Base-by-base conservation (phyloP, 2,329 filamentous ascomycete genomes). In the Coniochaeta sp. region DNA sequence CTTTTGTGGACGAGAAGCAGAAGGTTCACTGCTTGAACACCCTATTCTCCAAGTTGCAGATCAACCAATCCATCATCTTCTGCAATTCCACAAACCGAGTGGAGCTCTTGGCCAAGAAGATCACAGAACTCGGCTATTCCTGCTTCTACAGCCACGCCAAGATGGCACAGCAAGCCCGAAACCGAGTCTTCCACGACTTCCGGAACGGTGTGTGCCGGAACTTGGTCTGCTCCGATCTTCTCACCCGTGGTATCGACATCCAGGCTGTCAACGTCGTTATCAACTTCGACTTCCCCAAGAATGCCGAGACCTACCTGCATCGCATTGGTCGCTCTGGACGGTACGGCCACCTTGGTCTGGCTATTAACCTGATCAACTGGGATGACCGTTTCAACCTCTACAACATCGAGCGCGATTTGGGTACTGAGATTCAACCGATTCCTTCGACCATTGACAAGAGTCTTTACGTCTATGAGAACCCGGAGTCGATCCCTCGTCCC, bases 51-150 rank as follows among this genome's bases (percentile, higher is more conserved):
- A 96, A 97, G 77, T 86, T 99, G 17, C 93, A 99, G 77, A 99
- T 99, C 79, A 99, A 99, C 78, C 95, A 99, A 80, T 99, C 96
- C 64, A 99, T 99, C 79, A 99, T 99, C 73, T 99, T 99, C 80
- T 99, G 95, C 79, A 99, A 99, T 77, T 99, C 95, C 44, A 99
- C 95, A 59, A 98, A 98, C 75, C 91, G 95, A 65, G 95, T 99
- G 62, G 95, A 99, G 77, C 83, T 99, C 58, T 85, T 99, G 28
- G 95, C 95, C 57, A 99, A 99, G 83, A 99, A 99, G 77, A 99
- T 99, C 71, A 99, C 96, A 55, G 96, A 99, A 75, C 86, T 99
- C 65, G 95, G 95, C 65, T 99, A 99, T 77, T 99, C 95, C 1
- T 99, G 95, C 79, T 99, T 98, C 79, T 99, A 99, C 79, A 98